Evolutionary conservation across 2,329 filamentous ascomycete genomes (phyloP), one percentile per base, ranked within the genome.

Genomic region (Trichophyton benhamiae): DNA sequence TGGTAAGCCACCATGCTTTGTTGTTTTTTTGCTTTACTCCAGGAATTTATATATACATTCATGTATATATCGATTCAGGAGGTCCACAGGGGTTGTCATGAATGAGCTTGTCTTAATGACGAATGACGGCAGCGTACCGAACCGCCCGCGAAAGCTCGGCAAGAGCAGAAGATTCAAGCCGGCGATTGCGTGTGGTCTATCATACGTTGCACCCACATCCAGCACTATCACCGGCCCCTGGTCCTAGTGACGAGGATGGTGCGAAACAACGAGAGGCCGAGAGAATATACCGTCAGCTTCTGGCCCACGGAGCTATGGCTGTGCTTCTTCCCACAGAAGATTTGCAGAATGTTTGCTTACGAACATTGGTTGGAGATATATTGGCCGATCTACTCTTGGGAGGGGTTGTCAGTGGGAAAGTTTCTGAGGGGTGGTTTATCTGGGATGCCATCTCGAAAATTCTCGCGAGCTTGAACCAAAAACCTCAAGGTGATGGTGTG

Each of bases 241-340:
- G 79, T 55, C 78, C 76, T 42, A 77, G 83, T 64, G 75, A 79
- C 27, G 74, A 76, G 22, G 80, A 79, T 49, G 71, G 80, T 55
- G 72, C 79, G 62, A 78, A 83, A 61, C 91, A 95, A 76, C 78
- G 79, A 62, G 82, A 87, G 64, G 92, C 91, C 69, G 94, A 97
- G 76, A 80, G 81, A 27, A 80, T 84, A 53, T 97, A 96, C 78
- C 87, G 92, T 67, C 89, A 95, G 70, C 78, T 97, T 61, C 80
- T 97, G n/a, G 87, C 91, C 15, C 86, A 91, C 70, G 89, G 87
- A 33, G 80, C 91, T 42, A 78, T 99, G 64, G 87, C 89, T 25
- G 80, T 96, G 59, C 81, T 99, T 15, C 80, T 99, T 20, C 94
- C 94, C 8, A 94, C 91, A 15, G 92, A 97, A 69, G 92, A 97